Evolutionary conservation across 257 asterid species (phyloP).

Genomic region (Scutellaria barbata): DNA sequence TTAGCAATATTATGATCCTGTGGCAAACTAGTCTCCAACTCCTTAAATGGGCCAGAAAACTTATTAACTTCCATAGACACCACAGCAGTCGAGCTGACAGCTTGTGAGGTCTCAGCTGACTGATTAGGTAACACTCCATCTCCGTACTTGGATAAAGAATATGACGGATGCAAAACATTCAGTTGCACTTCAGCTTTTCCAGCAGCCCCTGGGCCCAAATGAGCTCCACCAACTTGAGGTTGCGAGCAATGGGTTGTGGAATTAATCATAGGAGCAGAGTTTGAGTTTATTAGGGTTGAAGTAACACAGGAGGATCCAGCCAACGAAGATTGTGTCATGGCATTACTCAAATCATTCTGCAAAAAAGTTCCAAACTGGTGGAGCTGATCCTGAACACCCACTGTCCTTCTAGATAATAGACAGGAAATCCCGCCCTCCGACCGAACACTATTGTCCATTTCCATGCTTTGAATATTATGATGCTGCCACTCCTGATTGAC

Average conservation of each 20-base stretch:
- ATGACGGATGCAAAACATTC: slow-evolving; percentile 44
- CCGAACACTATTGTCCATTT: slow-evolving; percentile 52
- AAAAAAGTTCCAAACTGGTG: slow-evolving; percentile 64
- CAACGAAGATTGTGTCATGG: slow-evolving; percentile 77
- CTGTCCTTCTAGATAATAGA: slow-evolving; percentile 42
- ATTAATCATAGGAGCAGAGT: slow-evolving; percentile 76
- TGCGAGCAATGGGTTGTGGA: slow-evolving; percentile 73
- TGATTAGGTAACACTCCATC: slow-evolving; percentile 46
- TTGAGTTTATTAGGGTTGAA: slow-evolving; percentile 68
- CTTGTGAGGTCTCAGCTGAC: slow-evolving; percentile 41
- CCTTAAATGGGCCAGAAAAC: slow-evolving; percentile 37
- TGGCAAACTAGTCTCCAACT: slow-evolving; percentile 43
- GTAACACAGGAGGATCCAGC: slow-evolving; percentile 78
- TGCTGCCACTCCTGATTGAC: slow-evolving; percentile 57
- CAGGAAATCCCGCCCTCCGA: slow-evolving; percentile 53
- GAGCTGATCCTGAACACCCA: slow-evolving; percentile 58
- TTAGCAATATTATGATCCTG: slow-evolving; percentile 40
- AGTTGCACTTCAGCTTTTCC: slow-evolving; percentile 45
- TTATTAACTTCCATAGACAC: slow-evolving; percentile 43
- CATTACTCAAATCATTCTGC: slow-evolving; percentile 68
- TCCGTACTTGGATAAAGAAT: slow-evolving; percentile 47
- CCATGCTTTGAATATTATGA: slow-evolving; percentile 52
- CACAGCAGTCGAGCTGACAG: slow-evolving; percentile 44
- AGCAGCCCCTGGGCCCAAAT: slow-evolving; percentile 39
- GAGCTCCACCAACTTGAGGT: slow-evolving; percentile 45